Conservation (phyloP, 192 early-diverging fungal species). For the Funneliformis geosporum region DNA sequence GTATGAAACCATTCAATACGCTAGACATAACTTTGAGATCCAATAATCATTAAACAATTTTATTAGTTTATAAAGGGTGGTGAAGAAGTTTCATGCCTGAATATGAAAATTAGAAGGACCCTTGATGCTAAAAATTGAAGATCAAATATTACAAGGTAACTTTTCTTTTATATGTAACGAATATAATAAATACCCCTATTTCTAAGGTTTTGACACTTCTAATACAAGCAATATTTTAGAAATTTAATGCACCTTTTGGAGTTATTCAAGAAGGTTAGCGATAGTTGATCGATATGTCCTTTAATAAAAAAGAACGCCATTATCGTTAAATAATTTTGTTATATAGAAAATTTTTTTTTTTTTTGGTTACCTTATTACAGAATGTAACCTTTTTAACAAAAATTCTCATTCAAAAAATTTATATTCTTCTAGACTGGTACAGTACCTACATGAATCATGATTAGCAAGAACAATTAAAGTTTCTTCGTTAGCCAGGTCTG, state of each 20-base stretch:
- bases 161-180: too few relatives aligned
- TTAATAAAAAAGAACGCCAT: constrained; percentile 92
- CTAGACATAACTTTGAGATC: too few relatives aligned
- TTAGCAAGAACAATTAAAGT: constrained; percentile 67
- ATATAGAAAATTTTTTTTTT: too few relatives aligned
- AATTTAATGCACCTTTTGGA: too few relatives aligned
- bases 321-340: constrained; percentile 79
- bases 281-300: constrained; percentile 91
- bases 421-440: constrained; percentile 40
- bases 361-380: too few relatives aligned
- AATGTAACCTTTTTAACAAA: too few relatives aligned
- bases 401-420: too few relatives aligned
- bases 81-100: constrained; percentile 66
- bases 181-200: too few relatives aligned
- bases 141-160: constrained; percentile 91
- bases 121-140: constrained; percentile 74
- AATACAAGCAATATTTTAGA: constrained; percentile 90
- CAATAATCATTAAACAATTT: background rate
- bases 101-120: constrained; percentile 83
- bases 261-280: constrained; percentile 62
- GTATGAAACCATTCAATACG: too few relatives aligned
- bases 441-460: constrained; percentile 91
- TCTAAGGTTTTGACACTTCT: constrained; percentile 83
- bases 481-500: constrained; percentile 82
- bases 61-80: background rate